Percentiles rank a stretch among this genome's conserved stretches.
These are phyloP conservation scores for Trypethelium eluteriae DNA, from an alignment of 495 filamentous ascomycete genomes.

Conservation along the genomic window DNA sequence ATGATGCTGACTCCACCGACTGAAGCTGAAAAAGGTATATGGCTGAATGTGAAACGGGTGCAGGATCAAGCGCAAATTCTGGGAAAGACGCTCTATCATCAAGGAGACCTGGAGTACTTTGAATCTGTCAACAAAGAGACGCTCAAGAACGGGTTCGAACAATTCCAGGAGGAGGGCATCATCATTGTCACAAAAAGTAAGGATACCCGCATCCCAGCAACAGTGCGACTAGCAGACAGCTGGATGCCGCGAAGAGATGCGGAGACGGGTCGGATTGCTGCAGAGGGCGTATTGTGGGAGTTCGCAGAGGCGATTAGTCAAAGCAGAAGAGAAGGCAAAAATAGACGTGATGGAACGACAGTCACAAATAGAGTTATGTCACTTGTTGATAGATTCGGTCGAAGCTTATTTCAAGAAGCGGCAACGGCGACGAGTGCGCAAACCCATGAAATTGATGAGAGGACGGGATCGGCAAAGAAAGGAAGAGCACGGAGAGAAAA, in stretches of 20 bases:
- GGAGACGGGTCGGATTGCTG: slow-evolving; percentile 51
- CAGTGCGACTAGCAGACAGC: slow-evolving; percentile 60
- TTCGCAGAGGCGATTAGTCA: slow-evolving; percentile 82
- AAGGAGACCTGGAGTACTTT: slow-evolving; percentile 92
- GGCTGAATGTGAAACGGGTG: slow-evolving; percentile 68
- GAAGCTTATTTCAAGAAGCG: slow-evolving; percentile 40
- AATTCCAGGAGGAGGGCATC: slow-evolving; percentile 87
- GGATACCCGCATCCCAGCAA: slow-evolving; percentile 47
- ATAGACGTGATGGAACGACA: slow-evolving; percentile 81
- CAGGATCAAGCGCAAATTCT: slow-evolving; percentile 80
- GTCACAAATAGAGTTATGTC: slow-evolving; percentile 74
- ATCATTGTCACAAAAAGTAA: slow-evolving; percentile 61
- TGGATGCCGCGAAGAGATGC: slow-evolving; percentile 68
- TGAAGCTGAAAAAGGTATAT: slow-evolving; percentile 40
- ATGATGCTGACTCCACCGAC: slow-evolving; percentile 74
- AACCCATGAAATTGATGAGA: slow-evolving; percentile 7
- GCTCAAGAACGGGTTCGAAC: slow-evolving; percentile 81
- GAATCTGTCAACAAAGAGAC: slow-evolving; percentile 98
- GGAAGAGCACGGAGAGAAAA: not conserved
- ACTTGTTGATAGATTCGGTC: slow-evolving; percentile 58
- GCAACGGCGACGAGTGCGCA: not conserved
- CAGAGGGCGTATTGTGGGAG: slow-evolving; percentile 73
- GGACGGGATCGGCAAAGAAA: not conserved
- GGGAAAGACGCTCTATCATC: slow-evolving; percentile 94
- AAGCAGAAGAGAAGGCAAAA: slow-evolving; percentile 84